Percentiles rank a stretch among this genome's conserved stretches.
Conservation (phyloP, 225 moss, liverwort and hornwort genomes). For the Physcomitrium patens region DNA sequence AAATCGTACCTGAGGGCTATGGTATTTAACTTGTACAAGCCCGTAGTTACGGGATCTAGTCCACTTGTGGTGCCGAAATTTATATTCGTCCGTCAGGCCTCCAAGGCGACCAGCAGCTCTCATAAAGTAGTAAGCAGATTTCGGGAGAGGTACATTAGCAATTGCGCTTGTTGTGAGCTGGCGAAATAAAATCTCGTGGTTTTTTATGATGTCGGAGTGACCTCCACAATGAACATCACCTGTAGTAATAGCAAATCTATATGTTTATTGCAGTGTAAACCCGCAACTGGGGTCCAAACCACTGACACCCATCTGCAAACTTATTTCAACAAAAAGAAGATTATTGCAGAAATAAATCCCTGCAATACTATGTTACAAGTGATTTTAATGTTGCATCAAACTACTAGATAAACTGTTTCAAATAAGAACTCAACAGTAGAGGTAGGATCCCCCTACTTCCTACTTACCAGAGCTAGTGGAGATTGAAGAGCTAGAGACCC, state of each 20-base stretch:
- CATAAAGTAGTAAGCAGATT: conserved; percentile 90
- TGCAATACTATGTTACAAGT: no score
- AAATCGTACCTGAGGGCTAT: conserved; percentile 49
- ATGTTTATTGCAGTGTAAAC: conserved; percentile 15
- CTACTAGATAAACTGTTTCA: no score
- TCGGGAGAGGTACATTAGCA: conserved; percentile 90
- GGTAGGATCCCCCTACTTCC: no score
- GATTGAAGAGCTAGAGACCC: neutral
- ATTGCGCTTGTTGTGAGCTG: conserved; percentile 97
- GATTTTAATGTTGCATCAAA: no score
- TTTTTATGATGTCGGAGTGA: conserved; percentile 68
- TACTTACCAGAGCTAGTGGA: no score
- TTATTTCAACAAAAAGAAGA: neutral
- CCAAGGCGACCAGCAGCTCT: conserved; percentile 75
- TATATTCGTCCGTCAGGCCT: conserved; percentile 47
- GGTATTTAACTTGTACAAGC: conserved; percentile 66
- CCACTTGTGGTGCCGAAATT: conserved; percentile 83
- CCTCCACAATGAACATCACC: conserved; percentile 99
- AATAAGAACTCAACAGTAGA: no score
- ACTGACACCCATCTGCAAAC: conserved; percentile 7
- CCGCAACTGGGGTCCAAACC: conserved; percentile 9
- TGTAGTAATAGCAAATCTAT: conserved; percentile 32
- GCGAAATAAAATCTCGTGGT: conserved; percentile 63
- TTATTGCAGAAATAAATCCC: no score
- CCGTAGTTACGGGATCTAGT: conserved; percentile 91